Base-by-base conservation (phyloP, 2,329 filamentous ascomycete species). In the Aureobasidium pullulans region DNA sequence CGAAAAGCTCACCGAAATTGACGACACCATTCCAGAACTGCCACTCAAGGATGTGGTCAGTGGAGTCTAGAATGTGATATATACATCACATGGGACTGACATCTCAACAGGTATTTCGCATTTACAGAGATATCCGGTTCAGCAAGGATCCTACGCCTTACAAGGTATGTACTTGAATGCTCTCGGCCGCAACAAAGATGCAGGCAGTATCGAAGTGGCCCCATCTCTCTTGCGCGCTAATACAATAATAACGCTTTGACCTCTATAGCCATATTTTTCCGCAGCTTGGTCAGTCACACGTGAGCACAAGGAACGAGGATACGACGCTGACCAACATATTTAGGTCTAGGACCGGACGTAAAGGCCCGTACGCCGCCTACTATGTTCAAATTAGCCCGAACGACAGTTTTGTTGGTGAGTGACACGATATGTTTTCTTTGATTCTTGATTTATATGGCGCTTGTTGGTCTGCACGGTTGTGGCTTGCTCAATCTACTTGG, bases 341-440 rank as follows among this genome's bases (percentile, higher is more conserved):
- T 63, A 83, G 81, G 84, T 94, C 89, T 60, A 85, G 91, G 19
- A 95, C 90, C 0, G 91, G 91, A 19, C 83, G 88, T 58, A 96
- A 96, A 73, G 90, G 90, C 0, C 86, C 88, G 9, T 95, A 94
- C 72, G 91, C 91, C 6, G 87, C 85, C 69, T 96, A 96, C 75
- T 96, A 96, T 74, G 75, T 96, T 19, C 90, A 96, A 71, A 81
- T 89, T 64, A 84, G 93, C 70, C 90, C 91, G 10, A 77, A 76
- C 28, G 76, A 81, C 53, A 87, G 84, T 69, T 88, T 93, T 66
- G 77, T 95, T 43, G 91, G 84, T 85, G 76, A 75, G 81, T 79
- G 37, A 28, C 19, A 19, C 29, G 47, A 43, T 44, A 36, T 37
- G 11, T 28, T 16, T 50, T 8, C 23, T 16, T 29, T 19, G 34